These are phyloP conservation scores for Lachnellula suecica DNA, from an alignment of 2,329 filamentous ascomycete genomes.

Conservation along the genomic window DNA sequence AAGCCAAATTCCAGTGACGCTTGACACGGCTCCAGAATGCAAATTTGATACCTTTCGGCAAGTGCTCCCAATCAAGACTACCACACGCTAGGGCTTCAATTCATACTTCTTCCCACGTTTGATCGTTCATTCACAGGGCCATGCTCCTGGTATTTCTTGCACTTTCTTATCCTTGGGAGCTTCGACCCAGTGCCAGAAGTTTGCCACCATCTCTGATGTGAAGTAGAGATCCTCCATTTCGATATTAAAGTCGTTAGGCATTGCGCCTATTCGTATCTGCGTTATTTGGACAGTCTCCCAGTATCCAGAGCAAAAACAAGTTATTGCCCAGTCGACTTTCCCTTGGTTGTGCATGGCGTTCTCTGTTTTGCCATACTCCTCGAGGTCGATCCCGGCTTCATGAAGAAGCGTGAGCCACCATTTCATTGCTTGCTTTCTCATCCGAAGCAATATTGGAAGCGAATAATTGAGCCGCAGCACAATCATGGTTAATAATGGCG, in stretches of 20 bases:
- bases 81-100: too few species aligned
- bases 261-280: not conserved
- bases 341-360: not conserved
- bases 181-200: not conserved
- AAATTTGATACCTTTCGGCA: too few species aligned
- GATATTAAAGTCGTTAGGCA: not conserved
- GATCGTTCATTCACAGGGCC: not conserved
- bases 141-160: not conserved
- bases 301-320: not conserved
- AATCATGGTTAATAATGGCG: not conserved
- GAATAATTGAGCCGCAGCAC: not conserved
- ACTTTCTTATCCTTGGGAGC: not conserved
- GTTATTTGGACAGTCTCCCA: not conserved
- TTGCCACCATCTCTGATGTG: not conserved
- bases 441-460: not conserved
- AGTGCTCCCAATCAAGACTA: too few species aligned
- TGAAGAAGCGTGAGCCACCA: not conserved
- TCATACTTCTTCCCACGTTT: too few species aligned
- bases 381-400: not conserved
- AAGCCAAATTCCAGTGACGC: not conserved
- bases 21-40: too few species aligned
- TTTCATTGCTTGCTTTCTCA: not conserved
- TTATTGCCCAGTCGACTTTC: not conserved
- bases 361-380: conserved; percentile 4
- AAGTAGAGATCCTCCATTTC: not conserved